Evolutionary conservation across 345 rosid species (phyloP).

Genomic region (Brassica cretica): DNA sequence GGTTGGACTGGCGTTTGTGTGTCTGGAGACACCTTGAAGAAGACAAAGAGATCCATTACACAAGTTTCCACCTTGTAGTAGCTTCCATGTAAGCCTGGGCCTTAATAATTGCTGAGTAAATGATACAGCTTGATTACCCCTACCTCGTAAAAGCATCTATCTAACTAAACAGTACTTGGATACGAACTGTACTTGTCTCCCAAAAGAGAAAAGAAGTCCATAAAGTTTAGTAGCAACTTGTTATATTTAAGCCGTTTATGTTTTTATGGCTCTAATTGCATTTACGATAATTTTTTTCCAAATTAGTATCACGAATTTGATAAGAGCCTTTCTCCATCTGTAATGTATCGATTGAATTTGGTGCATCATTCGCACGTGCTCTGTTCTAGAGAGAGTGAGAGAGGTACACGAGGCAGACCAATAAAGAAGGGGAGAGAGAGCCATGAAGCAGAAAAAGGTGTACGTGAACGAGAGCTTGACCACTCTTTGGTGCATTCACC

Average conservation of each 20-base stretch:
- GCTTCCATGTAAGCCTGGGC: too few relatives aligned
- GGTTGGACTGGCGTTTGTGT: too few relatives aligned
- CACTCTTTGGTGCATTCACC: conserved; percentile 23
- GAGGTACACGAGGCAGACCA: not conserved
- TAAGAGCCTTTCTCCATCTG: conserved; percentile 9
- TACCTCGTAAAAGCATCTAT: not conserved
- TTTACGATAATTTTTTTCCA: not conserved
- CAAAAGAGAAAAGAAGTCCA: not conserved
- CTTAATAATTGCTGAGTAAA: not conserved
- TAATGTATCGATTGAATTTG: conserved; percentile 18
- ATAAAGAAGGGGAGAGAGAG: not conserved
- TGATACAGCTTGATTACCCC: not conserved
- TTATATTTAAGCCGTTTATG: not conserved
- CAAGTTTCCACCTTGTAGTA: too few relatives aligned
- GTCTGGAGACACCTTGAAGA: too few relatives aligned
- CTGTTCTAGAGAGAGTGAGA: not conserved
- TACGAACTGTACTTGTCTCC: not conserved
- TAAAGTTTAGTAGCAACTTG: not conserved
- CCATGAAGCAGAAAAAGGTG: not conserved
- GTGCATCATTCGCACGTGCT: conserved; percentile 26
- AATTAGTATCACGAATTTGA: not conserved
- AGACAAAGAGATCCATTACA: too few relatives aligned
- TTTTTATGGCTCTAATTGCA: not conserved
- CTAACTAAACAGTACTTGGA: not conserved
- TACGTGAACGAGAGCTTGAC: conserved; percentile 8